A percentile compares a stretch with the other conserved stretches of the same genome.
Conservation (phyloP, 2,329 filamentous ascomycete genomes). For the Fusarium sp. region DNA sequence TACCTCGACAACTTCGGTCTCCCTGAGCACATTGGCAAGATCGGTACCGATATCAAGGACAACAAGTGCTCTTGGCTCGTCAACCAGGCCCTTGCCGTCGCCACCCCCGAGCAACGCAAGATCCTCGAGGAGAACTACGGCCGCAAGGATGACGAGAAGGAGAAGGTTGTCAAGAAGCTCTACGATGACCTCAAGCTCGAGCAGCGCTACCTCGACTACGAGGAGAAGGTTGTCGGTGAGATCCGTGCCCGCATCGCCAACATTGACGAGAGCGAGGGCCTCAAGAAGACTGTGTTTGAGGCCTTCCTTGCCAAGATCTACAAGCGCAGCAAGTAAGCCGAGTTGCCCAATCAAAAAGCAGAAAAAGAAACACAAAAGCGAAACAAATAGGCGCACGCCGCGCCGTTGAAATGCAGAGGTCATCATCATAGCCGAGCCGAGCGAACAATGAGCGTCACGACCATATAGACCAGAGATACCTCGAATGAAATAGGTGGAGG, state of each 20-base stretch:
- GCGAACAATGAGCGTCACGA: conserved; percentile 14
- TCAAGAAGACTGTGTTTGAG: conserved; percentile 93
- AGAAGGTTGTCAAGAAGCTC: conserved; percentile 88
- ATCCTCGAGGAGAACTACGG: conserved; percentile 94
- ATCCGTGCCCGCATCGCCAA: conserved; percentile 79
- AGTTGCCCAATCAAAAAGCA: background rate
- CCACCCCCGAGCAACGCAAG: conserved; percentile 86
- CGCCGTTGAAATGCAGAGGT: conserved; percentile 14
- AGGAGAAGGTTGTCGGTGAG: conserved; percentile 87
- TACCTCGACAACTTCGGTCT: conserved; percentile 98
- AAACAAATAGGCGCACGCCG: conserved; percentile 3
- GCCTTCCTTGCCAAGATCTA: conserved; percentile 96
- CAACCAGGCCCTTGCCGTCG: conserved; percentile 89
- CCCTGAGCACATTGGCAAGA: conserved; percentile 94
- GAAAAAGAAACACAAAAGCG: conserved; percentile 10
- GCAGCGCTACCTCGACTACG: conserved; percentile 86
- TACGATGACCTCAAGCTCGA: conserved; percentile 89
- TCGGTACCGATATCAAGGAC: conserved; percentile 98
- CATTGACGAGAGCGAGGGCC: conserved; percentile 86
- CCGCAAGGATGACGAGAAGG: conserved; percentile 85
- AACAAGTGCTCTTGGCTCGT: conserved; percentile 99
- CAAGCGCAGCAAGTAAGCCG: conserved; percentile 88
- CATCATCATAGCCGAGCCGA: conserved; percentile 7
- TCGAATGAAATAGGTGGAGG: conserved; percentile 14
- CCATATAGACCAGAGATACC: conserved; percentile 30